A percentile compares a stretch with the other conserved stretches of the same genome.
These are phyloP conservation scores for Solanum habrochaites DNA, from an alignment of 257 asterid genomes.

Conservation along the genomic window DNA sequence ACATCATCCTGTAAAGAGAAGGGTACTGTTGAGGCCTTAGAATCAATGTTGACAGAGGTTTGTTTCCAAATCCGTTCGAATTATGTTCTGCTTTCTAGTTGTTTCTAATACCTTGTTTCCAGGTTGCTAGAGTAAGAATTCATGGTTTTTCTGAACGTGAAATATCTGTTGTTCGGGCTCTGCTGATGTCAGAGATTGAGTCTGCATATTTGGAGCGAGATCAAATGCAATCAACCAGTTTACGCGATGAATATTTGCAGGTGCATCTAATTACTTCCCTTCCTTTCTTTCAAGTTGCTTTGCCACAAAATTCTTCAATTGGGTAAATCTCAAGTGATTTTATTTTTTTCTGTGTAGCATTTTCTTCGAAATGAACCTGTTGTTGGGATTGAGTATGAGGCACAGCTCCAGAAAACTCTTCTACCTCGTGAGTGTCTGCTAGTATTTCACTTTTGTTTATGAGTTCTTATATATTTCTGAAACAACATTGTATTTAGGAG, in stretches of 20 bases:
- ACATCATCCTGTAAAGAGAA: constrained; percentile 86
- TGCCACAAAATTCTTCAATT: not conserved
- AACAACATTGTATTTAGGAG: not conserved
- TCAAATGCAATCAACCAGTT: constrained; percentile 78
- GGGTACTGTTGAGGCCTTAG: constrained; percentile 74
- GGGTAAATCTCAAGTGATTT: not conserved
- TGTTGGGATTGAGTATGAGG: constrained; percentile 85
- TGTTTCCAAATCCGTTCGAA: constrained; percentile 3
- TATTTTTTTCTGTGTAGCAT: constrained; percentile 44
- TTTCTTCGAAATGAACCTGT: constrained; percentile 92
- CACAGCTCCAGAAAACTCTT: constrained; percentile 84
- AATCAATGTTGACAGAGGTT: constrained; percentile 93
- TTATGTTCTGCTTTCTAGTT: constrained; percentile 3
- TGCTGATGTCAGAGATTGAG: constrained; percentile 86
- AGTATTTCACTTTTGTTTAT: not conserved
- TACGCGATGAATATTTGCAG: constrained; percentile 88
- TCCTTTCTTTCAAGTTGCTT: not conserved
- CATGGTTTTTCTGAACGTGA: constrained; percentile 96
- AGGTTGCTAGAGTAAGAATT: constrained; percentile 83
- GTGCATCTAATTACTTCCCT: constrained; percentile 16
- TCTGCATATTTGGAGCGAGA: constrained; percentile 90
- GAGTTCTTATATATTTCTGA: not conserved
- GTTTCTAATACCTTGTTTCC: constrained; percentile 31
- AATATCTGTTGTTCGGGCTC: constrained; percentile 65
- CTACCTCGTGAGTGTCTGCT: constrained; percentile 58